Evolutionary conservation across 257 asterid species (phyloP).

Genomic region (Solanum paucissectum): DNA sequence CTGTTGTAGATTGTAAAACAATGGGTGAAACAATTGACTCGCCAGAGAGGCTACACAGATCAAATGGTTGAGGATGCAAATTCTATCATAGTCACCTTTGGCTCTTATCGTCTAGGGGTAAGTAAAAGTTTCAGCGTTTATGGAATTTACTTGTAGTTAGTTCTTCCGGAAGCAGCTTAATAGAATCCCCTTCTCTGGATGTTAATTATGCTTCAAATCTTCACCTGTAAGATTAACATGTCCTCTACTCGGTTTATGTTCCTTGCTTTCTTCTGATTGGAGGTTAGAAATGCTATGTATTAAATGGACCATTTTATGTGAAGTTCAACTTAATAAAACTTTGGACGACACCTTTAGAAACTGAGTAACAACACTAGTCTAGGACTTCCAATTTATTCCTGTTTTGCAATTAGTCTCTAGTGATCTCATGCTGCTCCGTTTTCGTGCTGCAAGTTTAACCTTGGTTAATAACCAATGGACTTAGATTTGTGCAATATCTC

Average conservation of each 20-base stretch:
- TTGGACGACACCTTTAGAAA: not conserved
- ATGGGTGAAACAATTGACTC: slow-evolving; percentile 33
- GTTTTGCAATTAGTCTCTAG: not conserved
- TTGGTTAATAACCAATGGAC: not conserved
- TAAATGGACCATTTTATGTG: not conserved
- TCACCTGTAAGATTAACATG: not conserved
- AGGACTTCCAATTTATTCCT: not conserved
- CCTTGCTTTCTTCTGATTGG: not conserved
- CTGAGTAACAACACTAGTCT: not conserved
- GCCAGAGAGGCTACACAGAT: slow-evolving; percentile 27
- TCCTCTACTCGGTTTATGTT: not conserved
- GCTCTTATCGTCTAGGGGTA: slow-evolving; percentile 40
- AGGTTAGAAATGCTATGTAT: not conserved
- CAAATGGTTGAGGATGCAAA: slow-evolving; percentile 36
- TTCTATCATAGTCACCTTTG: slow-evolving; percentile 35
- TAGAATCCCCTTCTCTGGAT: not conserved
- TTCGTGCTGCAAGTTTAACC: not conserved
- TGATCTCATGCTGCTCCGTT: not conserved
- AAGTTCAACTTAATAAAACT: not conserved
- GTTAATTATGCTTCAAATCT: not conserved
- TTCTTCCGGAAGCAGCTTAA: not conserved
- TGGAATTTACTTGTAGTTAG: not conserved
- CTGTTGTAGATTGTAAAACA: slow-evolving; percentile 23
- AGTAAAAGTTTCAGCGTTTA: not conserved
- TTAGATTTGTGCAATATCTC: not conserved